Evolutionary conservation across 768 basidiomycete species (phyloP).

Genomic region (Psilocybe azurescens): DNA sequence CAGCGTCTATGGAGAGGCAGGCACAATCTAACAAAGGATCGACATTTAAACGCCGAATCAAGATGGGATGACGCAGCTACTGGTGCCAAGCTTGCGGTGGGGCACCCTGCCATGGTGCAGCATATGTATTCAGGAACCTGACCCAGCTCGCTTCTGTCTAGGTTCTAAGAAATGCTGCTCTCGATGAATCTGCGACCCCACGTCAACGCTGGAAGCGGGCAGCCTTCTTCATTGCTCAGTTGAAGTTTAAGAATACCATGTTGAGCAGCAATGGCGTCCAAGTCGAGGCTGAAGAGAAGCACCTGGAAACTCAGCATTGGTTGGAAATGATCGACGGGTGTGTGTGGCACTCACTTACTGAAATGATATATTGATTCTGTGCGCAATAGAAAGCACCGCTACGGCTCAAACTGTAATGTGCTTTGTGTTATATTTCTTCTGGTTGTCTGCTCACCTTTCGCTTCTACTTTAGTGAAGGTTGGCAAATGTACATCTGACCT

Average conservation of each 20-base stretch:
- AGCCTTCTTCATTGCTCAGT: constrained; percentile 41
- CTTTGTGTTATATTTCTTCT: background rate
- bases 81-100: constrained; percentile 44
- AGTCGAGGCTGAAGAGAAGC: constrained; percentile 44
- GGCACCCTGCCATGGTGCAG: constrained; percentile 4
- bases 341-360: background rate
- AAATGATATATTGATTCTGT: background rate
- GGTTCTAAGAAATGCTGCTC: constrained; percentile 47
- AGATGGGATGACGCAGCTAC: constrained; percentile 45
- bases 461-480: constrained; percentile 45
- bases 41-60: constrained; percentile 33
- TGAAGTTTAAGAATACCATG: constrained; percentile 50
- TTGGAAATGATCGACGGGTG: constrained; percentile 66
- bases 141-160: constrained; percentile 19
- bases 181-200: constrained; percentile 49
- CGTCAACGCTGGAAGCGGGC: constrained; percentile 54
- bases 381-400: constrained; percentile 55
- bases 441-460: background rate
- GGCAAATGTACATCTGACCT: background rate
- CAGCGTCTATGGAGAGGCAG: constrained; percentile 44
- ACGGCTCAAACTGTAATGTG: constrained; percentile 63
- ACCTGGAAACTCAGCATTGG: constrained; percentile 66
- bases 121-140: background rate
- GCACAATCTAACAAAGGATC: constrained; percentile 28
- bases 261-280: constrained; percentile 34